Evolutionary conservation across 176 grass and related monocot genomes (phyloP), one percentile per base, ranked within the genome.

Genomic region (Paspalum notatum): DNA sequence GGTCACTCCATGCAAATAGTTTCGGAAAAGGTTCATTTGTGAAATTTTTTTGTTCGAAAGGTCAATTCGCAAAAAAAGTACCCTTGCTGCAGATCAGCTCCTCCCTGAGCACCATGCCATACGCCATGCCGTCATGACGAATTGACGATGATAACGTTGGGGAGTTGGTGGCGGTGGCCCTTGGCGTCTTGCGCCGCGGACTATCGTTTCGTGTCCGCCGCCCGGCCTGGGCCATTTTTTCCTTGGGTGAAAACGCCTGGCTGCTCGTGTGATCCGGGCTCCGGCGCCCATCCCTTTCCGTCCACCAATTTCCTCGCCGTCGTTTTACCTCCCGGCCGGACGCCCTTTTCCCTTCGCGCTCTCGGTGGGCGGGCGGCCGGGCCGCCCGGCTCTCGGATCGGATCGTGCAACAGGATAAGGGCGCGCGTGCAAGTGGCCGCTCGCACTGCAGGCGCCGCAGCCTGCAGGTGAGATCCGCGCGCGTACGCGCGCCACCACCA

Each of bases 141-240:
- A 12, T 5, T 54, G 26, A 59, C 44, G 60, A 78, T 63, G 75
- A 78, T 45, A 65, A 62, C 64, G 64, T 78, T 64, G 64, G 43
- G 32, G 70, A 75, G 48, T 43, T n/a, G 44, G 12, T 26, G 20
- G 61, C 58, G 74, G 65, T 49, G 27, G 64, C 24, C 12, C 45
- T 37, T 71, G 82, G 64, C 64, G 55, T 26, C 63, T 77, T 62
- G 44, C 45, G 25, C 45, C 44, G 25, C 6, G 26, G 17, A 18
- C 32, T 1, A 32, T 32, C 32, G 32, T 32, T 32, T 32, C n/a
- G n/a, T n/a, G n/a, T 18, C 18, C 52, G 24, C 26, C 26, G 26
- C 50, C 27, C 51, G 26, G 57, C 42, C 3, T 7, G 51, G 11
- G 32, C 17, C 59, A 32, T 64, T 32, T 32, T 64, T 62, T n/a